Conservation (phyloP, 176 grass and related monocot species). For the Ensete glaucum region DNA sequence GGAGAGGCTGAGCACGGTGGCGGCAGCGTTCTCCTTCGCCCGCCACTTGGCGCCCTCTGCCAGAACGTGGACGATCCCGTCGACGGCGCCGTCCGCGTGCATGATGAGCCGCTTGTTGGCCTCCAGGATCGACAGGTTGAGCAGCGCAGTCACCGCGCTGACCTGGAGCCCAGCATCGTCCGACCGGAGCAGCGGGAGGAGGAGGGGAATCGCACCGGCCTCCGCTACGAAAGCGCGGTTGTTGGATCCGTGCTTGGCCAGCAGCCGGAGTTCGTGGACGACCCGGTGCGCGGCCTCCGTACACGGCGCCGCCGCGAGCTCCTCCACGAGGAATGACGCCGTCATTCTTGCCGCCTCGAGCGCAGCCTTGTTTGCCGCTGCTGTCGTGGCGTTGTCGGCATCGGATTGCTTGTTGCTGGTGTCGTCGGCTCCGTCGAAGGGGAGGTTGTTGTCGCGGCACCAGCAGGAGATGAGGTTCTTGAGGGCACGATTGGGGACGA, state of each 20-base stretch:
- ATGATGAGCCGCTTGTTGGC: conserved; percentile 94
- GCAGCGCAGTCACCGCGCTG: conserved; percentile 73
- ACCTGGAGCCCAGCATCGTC: conserved; percentile 59
- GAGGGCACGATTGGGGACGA: conserved; percentile 71
- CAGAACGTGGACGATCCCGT: conserved; percentile 49
- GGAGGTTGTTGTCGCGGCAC: conserved; percentile 74
- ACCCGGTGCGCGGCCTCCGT: conserved; percentile 59
- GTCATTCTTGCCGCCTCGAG: conserved; percentile 88
- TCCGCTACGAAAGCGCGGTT: conserved; percentile 77
- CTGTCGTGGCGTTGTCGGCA: conserved; percentile 6
- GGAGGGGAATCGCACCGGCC: conserved; percentile 62
- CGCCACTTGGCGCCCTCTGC: conserved; percentile 55
- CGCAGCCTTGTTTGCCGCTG: conserved; percentile 55
- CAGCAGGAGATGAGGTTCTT: conserved; percentile 82
- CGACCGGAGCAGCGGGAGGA: conserved; percentile 71
- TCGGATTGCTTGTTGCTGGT: conserved; percentile 32
- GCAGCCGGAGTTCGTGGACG: conserved; percentile 76
- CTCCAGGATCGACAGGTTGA: conserved; percentile 86
- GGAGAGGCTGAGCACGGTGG: conserved; percentile 63
- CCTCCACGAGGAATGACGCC: conserved; percentile 69
- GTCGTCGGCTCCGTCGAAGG: conserved; percentile 39
- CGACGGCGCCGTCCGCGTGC: conserved; percentile 67
- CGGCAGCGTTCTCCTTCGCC: conserved; percentile 80
- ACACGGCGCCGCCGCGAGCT: conserved; percentile 39
- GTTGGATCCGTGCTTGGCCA: conserved; percentile 62